Percentiles rank a stretch among this genome's conserved stretches.
Conservation (phyloP, 225 moss, liverwort and hornwort species). For the Polytrichum formosum region DNA sequence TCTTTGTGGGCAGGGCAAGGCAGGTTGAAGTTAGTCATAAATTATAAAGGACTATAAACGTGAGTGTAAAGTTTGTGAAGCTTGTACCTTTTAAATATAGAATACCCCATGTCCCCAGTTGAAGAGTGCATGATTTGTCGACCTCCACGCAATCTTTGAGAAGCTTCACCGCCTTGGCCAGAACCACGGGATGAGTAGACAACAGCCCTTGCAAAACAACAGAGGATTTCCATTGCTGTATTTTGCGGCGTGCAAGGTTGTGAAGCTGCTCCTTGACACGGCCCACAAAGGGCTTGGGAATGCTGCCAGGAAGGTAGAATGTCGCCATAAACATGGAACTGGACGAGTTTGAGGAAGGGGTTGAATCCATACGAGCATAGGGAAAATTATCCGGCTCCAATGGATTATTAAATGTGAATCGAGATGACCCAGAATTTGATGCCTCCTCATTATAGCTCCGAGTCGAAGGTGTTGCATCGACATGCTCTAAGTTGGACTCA, state of each 20-base stretch:
- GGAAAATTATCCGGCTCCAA: no score
- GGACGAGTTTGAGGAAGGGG: no score
- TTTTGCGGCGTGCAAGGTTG: rapidly evolving
- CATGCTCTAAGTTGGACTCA: no score
- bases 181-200: background rate
- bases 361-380: no score
- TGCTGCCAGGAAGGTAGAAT: background rate
- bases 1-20: no score
- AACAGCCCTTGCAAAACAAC: constrained; percentile 2
- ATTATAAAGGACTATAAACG: no score
- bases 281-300: background rate
- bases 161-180: constrained; percentile 11
- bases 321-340: background rate
- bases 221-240: constrained; percentile 2
- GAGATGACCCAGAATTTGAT: no score
- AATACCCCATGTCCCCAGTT: constrained; percentile 18
- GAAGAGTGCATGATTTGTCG: constrained; percentile 8
- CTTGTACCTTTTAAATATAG: constrained; percentile 10
- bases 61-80: background rate
- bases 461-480: no score
- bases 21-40: no score
- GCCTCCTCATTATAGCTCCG: no score
- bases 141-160: constrained; percentile 1
- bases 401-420: no score
- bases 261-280: rapidly evolving